Evolutionary conservation across 164 flowering plant species (phyloP).

Genomic region (Stephania cephalantha): DNA sequence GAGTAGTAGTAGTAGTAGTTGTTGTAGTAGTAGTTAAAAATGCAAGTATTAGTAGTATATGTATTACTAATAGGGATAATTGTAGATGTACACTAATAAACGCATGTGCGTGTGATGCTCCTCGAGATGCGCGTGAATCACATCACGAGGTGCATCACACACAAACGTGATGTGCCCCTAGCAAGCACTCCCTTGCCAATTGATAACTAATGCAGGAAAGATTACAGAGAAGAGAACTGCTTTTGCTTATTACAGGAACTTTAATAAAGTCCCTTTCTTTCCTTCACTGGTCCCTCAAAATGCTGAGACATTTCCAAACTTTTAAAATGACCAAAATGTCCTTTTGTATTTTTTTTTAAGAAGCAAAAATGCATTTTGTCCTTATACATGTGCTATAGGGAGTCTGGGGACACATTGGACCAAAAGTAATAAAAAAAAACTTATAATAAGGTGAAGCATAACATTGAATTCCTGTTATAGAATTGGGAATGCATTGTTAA

Average conservation of each 20-base stretch:
- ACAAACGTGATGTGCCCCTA: too few species aligned
- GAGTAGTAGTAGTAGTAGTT: too few species aligned
- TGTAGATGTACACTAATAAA: too few species aligned
- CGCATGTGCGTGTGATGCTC: too few species aligned
- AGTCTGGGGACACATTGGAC: background rate
- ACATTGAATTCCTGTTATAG: too few species aligned
- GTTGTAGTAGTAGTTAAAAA: background rate
- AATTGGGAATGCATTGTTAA: too few species aligned
- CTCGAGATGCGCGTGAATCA: too few species aligned
- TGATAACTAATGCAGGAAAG: background rate
- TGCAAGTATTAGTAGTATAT: too few species aligned
- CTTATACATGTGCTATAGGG: background rate
- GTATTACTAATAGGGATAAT: too few species aligned
- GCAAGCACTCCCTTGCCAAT: too few species aligned
- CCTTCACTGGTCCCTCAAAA: background rate
- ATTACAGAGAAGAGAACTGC: background rate
- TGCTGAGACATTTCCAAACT: background rate
- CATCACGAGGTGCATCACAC: too few species aligned
- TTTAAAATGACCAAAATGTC: conserved; percentile 6
- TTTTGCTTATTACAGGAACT: background rate
- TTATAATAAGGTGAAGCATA: too few species aligned
- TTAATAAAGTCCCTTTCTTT: background rate
- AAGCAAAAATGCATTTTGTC: background rate
- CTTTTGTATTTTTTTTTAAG: background rate
- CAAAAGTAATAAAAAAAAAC: background rate